Evolutionary conservation across 2,329 filamentous ascomycete species (phyloP), one percentile per base, ranked within the genome.

Genomic region (Botrytis porri): DNA sequence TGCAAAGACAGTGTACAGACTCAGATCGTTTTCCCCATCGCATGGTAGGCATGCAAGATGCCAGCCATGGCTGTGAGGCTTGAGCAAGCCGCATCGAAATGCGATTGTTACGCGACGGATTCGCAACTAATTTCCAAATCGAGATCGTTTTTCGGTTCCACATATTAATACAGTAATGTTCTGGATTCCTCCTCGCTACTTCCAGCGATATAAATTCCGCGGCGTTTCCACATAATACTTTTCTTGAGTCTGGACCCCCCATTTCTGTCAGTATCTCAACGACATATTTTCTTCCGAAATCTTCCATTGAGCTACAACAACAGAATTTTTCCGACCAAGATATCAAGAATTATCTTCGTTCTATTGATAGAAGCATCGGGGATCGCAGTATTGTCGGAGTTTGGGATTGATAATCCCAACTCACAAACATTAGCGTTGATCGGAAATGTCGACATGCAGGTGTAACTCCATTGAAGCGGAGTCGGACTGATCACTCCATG

Each of bases 31-130:
- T 29, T 61, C 39, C 51, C 35, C 51, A 32, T 65, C 69, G 69
- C 69, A 71, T 65, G 61, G 61, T 61, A 67, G 54, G 39, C 48
- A 54, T 66, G 45, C 39, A 18, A 25, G 18, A 54, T n/a, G 25
- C 48, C 25, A 54, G 48, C 25, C n/a, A 41, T 71, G n/a, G 25
- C 45, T 48, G n/a, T 60, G 39, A 65, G 59, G 60, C 69, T 71
- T 71, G 43, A 63, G 43, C 35, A 71, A 71, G 70, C 70, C 70
- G 66, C 48, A 66, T 66, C 41, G 48, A 63, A 72, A 60, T 45
- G 45, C 10, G 60, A 59, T 65, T 45, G 12, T 48, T 61, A 61
- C 32, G 61, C 45, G 35, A 20, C 35, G 37, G 9, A 35, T 35
- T 59, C 70, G 48, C 39, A 67, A 48, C 8, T 6, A 25, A 41